A percentile compares a stretch with the other conserved stretches of the same genome.
These are phyloP conservation scores for Tuber indicum DNA, from an alignment of 495 filamentous ascomycete genomes.

Conservation along the genomic window DNA sequence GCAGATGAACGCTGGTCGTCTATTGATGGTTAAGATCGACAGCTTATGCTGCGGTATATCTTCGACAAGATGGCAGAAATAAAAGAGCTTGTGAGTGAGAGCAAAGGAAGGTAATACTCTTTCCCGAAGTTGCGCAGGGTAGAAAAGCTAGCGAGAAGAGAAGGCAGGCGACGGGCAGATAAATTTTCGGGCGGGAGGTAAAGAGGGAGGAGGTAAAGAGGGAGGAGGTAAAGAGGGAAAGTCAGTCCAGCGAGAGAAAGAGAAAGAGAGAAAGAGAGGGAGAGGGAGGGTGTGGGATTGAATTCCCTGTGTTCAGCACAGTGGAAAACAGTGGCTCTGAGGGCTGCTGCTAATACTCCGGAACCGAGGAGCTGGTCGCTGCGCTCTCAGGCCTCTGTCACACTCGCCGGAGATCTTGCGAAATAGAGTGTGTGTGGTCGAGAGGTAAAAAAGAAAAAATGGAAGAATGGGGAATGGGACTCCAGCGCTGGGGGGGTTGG, in stretches of 20 bases:
- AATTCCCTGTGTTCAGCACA: slow-evolving; percentile 3
- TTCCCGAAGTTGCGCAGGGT: not conserved
- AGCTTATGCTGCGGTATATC: not conserved
- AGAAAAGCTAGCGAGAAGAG: not conserved
- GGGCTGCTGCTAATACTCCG: slow-evolving; percentile 23
- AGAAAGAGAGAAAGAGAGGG: not conserved
- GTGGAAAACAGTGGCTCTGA: not conserved
- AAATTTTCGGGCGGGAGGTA: not conserved
- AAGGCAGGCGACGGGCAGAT: not conserved
- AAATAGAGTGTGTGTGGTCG: slow-evolving; percentile 30
- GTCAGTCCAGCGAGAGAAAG: not conserved
- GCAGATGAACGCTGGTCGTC: not conserved
- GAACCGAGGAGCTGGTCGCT: slow-evolving; percentile 36
- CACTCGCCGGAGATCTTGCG: slow-evolving; percentile 36
- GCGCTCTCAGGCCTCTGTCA: slow-evolving; percentile 31
- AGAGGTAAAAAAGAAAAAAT: not conserved
- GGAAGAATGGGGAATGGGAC: not conserved
- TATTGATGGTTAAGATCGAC: slow-evolving; percentile 3
- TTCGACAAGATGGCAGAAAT: not conserved
- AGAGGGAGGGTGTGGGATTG: not conserved
- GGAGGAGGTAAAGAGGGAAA: not conserved
- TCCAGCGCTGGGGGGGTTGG: not conserved
- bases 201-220: not conserved
- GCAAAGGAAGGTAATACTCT: not conserved
- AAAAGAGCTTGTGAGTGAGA: not conserved